Evolutionary conservation across 2,329 filamentous ascomycete species (phyloP), one percentile per base, ranked within the genome.

Genomic region (Diaporthe velutina): DNA sequence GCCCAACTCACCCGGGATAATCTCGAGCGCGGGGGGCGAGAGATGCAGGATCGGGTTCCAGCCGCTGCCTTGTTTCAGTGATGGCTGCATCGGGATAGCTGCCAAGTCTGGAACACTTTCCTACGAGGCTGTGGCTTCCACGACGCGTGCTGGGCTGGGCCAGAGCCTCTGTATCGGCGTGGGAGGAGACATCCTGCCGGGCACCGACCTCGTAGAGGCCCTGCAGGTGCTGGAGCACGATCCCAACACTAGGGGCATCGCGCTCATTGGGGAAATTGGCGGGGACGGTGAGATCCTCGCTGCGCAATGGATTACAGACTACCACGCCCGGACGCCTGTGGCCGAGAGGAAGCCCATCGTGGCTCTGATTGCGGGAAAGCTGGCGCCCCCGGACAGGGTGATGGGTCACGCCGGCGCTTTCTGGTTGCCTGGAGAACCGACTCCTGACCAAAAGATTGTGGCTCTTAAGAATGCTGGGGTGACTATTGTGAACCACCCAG

Each of bases 361-460:
- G 79, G 94, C 92, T 61, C 85, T 95, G 8, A 87, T 96, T 38
- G 93, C 90, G 40, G 94, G 94, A 6, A 84, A 92, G 64, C 84
- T 90, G 76, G 92, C 92, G n/a, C 88, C 89, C 8, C 84, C 86
- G 22, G 91, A 91, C 19, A 88, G 89, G 30, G 88, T 95, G 57
- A 95, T 96, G 93, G 94, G 94, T 13, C 94, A 96, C 81, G 93
- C 94, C 13, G 94, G 94, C 57, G 94, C 94, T 19, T 94, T 94
- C 86, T 86, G 88, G 71, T 88, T 91, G 1, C 88, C 91, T 9
- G 92, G 92, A 28, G 93, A 96, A 80, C 89, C 91, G 4, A 87
- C 87, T 75, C 90, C 92, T 0, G 83, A 86, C 52, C 86, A 88
- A n/a, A 96, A 96, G 83, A 90, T 93, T 75, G 88, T 87, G 55